Conservation (phyloP, 2,329 filamentous ascomycete species). For the Truncatella angustata region DNA sequence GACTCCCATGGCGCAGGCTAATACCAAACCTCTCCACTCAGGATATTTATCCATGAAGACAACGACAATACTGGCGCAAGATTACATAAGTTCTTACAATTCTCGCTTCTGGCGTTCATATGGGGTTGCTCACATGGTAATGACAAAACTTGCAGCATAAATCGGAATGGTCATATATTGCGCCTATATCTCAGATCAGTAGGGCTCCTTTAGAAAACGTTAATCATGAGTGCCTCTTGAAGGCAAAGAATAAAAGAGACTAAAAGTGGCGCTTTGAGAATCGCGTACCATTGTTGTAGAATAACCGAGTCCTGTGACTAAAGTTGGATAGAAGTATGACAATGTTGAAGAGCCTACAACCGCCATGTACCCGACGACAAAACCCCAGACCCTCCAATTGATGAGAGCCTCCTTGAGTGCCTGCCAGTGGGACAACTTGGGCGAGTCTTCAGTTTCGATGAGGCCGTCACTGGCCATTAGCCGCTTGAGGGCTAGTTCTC, state of each 20-base stretch:
- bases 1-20: conserved; percentile 45
- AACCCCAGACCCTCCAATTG: conserved; percentile 39
- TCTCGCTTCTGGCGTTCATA: too few species aligned
- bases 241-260: too few species aligned
- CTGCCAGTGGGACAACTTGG: conserved; percentile 36
- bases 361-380: conserved; percentile 40
- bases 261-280: too few species aligned
- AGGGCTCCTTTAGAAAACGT: too few species aligned
- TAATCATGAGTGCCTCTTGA: too few species aligned
- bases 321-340: conserved; percentile 46
- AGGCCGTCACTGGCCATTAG: conserved; percentile 47
- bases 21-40: conserved; percentile 44
- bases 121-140: too few species aligned
- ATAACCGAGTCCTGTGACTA: conserved; percentile 49
- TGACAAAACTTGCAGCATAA: not conserved
- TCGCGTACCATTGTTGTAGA: conserved; percentile 36
- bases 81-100: too few species aligned
- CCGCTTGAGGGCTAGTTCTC: conserved; percentile 31
- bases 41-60: conserved; percentile 46
- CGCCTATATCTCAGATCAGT: too few species aligned
- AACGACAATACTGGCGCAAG: conserved; percentile 38
- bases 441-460: conserved; percentile 61
- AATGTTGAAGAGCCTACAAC: conserved; percentile 43
- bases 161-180: conserved; percentile 55
- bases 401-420: conserved; percentile 28